A percentile compares a stretch with the other conserved stretches of the same genome.
Evolutionary conservation across 1,284 basidiomycete species (phyloP).

Genomic region (Irpex sp.): DNA sequence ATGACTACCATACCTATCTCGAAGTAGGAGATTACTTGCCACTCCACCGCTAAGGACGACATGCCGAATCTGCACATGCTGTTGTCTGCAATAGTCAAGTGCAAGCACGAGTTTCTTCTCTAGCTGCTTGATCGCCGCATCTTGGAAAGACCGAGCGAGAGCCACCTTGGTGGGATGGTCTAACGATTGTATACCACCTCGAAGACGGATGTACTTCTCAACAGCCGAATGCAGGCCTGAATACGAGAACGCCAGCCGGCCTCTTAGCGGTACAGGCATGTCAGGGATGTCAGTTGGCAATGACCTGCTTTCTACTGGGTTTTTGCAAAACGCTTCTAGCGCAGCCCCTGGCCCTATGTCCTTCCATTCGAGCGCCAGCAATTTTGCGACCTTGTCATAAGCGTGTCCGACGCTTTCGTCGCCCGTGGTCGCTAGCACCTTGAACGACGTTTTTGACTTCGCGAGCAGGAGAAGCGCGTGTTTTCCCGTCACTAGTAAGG

Average conservation of each 20-base stretch:
- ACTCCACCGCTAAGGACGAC: constrained; percentile 90
- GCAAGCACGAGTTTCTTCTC: constrained; percentile 70
- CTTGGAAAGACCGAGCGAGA: constrained; percentile 73
- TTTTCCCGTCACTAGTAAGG: constrained; percentile 85
- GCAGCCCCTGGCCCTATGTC: constrained; percentile 68
- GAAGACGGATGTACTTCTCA: constrained; percentile 44
- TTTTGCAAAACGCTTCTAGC: constrained; percentile 65
- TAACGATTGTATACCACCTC: constrained; percentile 35
- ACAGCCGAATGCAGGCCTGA: constrained; percentile 69
- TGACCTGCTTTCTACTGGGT: constrained; percentile 24
- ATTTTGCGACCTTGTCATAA: constrained; percentile 77
- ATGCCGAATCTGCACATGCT: constrained; percentile 41
- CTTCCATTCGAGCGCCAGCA: constrained; percentile 65
- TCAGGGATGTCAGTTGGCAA: constrained; percentile 30
- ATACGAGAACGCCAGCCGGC: constrained; percentile 71
- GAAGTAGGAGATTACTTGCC: constrained; percentile 75
- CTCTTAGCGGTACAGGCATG: constrained; percentile 52
- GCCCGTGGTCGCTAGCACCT: constrained; percentile 69
- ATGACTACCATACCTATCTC: constrained; percentile 47
- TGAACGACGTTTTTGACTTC: constrained; percentile 52
- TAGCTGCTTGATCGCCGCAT: constrained; percentile 67
- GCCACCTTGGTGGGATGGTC: constrained; percentile 34
- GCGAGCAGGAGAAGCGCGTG: constrained; percentile 87
- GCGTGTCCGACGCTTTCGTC: constrained; percentile 79
- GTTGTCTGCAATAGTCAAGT: constrained; percentile 42